Evolutionary conservation across 257 asterid species (phyloP), one percentile per base, ranked within the genome.

Genomic region (Osmanthus fragrans): DNA sequence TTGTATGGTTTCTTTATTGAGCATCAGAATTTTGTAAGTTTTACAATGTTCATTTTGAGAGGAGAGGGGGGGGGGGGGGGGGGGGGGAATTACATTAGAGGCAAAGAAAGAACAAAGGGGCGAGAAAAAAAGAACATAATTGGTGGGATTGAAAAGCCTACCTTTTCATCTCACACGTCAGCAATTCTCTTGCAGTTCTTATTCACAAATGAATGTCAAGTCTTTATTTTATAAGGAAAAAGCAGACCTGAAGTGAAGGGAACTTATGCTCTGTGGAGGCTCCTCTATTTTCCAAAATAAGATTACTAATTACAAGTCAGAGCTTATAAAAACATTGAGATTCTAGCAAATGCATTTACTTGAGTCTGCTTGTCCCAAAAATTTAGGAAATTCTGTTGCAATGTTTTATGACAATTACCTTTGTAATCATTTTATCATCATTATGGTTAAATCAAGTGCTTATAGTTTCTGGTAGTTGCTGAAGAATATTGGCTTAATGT

Each of bases 1-100:
- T 72, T 60, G 94, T 88, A 34, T 74, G 27, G 29, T 81, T 66
- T 73, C 77, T 60, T 39, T 74, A 21, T 42, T 45, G 40, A 23
- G 47, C 70, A 47, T 60, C 34, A 27, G 34, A 21, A 19, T 13
- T 58, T 32, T 29, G 11, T 68, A 4, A 70, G 30, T 25, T 77
- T 40, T 60, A 40, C 8, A 45, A 37, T 82, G 54, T 71, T 30
- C 29, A 13, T 21, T 77, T 71, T 12, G 65, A 25, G 27, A 25
- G 27, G 27, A 1, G 27, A 1, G 27, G 27, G 27, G 27, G 27
- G 27, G 27, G 27, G 27, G 27, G 27, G 19, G 60, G 70, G 11
- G 4, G 0, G 11, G 40, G 70, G 27, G 10, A 11, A 11, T 33
- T 12, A 63, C 4, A 4, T 60, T 63, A 23, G 16, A 63, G 10